phyloP scores from a whole-genome alignment of 1,284 basidiomycete genomes.

The Wallemia mellicola region DNA sequence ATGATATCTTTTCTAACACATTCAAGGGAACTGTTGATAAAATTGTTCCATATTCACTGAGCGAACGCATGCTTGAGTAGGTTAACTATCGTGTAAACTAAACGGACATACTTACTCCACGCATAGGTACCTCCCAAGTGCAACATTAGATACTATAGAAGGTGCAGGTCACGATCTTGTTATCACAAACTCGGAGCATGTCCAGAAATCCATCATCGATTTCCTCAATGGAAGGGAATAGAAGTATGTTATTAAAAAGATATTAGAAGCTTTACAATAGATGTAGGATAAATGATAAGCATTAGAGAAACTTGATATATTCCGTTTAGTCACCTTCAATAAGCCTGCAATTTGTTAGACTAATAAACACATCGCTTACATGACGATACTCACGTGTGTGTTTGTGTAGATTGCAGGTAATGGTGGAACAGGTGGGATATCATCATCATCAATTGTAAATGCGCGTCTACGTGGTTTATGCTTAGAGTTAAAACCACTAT shows the following conservation, averaged over 20 bases:
- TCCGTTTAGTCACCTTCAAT: background rate
- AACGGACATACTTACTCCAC: background rate
- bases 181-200: background rate
- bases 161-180: constrained; percentile 30
- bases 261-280: background rate
- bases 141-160: constrained; percentile 26
- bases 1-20: constrained; percentile 1
- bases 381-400: background rate
- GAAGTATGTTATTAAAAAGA: background rate
- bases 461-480: background rate
- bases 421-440: background rate
- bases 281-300: too few relatives aligned
- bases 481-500: background rate
- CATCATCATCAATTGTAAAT: background rate
- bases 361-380: background rate
- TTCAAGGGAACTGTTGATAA: constrained; percentile 32
- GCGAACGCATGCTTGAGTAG: constrained; percentile 21
- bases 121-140: constrained; percentile 20
- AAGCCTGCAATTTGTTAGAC: background rate
- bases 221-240: background rate
- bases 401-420: background rate
- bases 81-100: background rate
- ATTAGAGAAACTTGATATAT: too few relatives aligned
- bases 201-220: background rate
- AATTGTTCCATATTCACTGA: constrained; percentile 31